These are phyloP conservation scores for Phytophthora tubulina DNA, from an alignment of 352 stramenopile species.

Conservation along the genomic window DNA sequence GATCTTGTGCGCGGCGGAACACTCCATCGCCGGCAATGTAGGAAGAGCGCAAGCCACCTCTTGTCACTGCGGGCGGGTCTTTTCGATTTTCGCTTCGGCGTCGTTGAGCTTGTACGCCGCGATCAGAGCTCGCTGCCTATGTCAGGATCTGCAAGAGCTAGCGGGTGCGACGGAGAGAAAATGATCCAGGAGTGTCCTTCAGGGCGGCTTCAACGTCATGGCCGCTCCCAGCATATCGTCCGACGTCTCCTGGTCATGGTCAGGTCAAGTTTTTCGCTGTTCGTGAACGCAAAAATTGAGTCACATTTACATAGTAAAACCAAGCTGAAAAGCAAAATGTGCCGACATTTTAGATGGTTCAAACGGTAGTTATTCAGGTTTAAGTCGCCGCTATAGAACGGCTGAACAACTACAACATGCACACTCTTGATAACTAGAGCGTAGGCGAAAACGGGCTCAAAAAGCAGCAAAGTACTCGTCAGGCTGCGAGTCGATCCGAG, in stretches of 20 bases:
- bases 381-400: conserved; percentile 1
- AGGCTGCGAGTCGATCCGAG: conserved; percentile 27
- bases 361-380: conserved; percentile 25
- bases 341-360: conserved; percentile 28
- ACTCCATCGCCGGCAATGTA: conserved; percentile 3
- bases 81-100: conserved; percentile 4
- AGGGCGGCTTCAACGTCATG: conserved; percentile 17
- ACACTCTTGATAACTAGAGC: conserved; percentile 24
- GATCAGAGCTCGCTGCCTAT: conserved; percentile 15
- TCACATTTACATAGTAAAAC: background rate
- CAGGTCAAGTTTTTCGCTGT: conserved; percentile 9
- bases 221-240: conserved; percentile 25
- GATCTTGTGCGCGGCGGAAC: background rate
- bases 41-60: conserved; percentile 13
- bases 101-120: background rate
- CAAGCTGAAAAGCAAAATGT: conserved; percentile 26
- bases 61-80: conserved; percentile 13
- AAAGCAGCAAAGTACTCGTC: conserved; percentile 42
- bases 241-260: conserved; percentile 6
- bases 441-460: conserved; percentile 19
- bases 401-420: conserved; percentile 32
- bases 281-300: background rate
- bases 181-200: conserved; percentile 4
- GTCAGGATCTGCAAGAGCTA: conserved; percentile 27
- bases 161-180: background rate